Conservation (phyloP, 2,329 filamentous ascomycete genomes). For the Phaeosphaeria sp. region DNA sequence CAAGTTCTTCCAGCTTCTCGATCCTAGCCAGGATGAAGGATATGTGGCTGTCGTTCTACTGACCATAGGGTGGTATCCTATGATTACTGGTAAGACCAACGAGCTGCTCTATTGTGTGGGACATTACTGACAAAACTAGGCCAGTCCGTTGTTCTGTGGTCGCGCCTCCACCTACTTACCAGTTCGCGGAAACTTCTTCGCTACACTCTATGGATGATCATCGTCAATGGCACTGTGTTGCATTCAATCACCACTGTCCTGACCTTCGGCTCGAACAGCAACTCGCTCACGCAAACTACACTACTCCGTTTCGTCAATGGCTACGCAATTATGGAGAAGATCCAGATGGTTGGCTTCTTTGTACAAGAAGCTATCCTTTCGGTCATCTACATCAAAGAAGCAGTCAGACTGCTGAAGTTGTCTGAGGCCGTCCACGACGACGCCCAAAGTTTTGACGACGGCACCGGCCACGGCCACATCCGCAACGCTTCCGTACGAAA, state of each 20-base stretch:
- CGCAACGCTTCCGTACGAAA: constrained; percentile 28
- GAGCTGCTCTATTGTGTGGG: background rate
- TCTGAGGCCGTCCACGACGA: constrained; percentile 34
- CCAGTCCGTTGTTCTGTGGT: constrained; percentile 68
- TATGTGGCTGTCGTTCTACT: constrained; percentile 54
- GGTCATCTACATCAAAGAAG: constrained; percentile 61
- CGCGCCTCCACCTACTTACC: constrained; percentile 66
- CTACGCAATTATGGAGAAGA: constrained; percentile 54
- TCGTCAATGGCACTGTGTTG: constrained; percentile 60
- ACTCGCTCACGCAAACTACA: constrained; percentile 23
- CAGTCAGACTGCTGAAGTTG: constrained; percentile 53
- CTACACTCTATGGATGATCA: constrained; percentile 64
- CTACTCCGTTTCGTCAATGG: constrained; percentile 39
- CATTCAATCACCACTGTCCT: constrained; percentile 63
- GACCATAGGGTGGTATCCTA: constrained; percentile 63
- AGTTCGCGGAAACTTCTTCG: constrained; percentile 58
- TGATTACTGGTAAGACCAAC: constrained; percentile 58
- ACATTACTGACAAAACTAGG: constrained; percentile 42
- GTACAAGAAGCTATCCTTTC: constrained; percentile 50
- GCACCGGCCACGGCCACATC: constrained; percentile 24
- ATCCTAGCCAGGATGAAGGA: constrained; percentile 28
- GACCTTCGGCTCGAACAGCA: constrained; percentile 60
- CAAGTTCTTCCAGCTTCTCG: constrained; percentile 48
- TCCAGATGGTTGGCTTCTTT: constrained; percentile 54
- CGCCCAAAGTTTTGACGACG: constrained; percentile 41